Conservation (phyloP, 2,329 filamentous ascomycete species). For the Tolypocladium endophyticum region DNA sequence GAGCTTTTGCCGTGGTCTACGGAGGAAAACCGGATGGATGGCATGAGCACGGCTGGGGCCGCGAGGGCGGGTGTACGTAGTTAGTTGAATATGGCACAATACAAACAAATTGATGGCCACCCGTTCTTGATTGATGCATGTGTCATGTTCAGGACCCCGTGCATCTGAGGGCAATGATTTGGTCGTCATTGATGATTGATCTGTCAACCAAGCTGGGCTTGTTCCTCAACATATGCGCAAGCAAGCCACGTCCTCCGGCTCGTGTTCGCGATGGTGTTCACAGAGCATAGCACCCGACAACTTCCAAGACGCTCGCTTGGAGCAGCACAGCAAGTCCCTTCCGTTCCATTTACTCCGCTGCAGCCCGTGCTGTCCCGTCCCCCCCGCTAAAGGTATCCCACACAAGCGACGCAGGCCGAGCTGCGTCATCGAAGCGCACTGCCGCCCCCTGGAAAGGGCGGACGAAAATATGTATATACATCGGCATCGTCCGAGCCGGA, state of each 20-base stretch:
- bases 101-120: slow-evolving; percentile 11
- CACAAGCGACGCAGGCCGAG: background rate
- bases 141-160: background rate
- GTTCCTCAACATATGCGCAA: background rate
- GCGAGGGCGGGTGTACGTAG: slow-evolving; percentile 7
- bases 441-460: background rate
- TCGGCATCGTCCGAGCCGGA: background rate
- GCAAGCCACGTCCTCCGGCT: background rate
- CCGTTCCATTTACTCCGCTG: background rate
- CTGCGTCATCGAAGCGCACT: background rate
- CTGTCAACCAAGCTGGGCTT: background rate
- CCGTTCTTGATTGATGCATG: background rate
- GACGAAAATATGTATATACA: background rate
- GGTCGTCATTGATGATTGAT: background rate
- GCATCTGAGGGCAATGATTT: background rate
- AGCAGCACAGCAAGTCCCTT: background rate
- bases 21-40: background rate
- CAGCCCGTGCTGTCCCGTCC: background rate
- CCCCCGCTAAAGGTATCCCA: background rate
- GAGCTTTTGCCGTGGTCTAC: background rate
- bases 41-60: background rate
- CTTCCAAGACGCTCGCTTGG: background rate
- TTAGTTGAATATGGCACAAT: slow-evolving; percentile 21
- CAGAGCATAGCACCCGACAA: background rate
- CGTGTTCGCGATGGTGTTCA: background rate